These are phyloP conservation scores for Starmerella tilneyi DNA, from an alignment of 805 yeast genomes.

Conservation along the genomic window DNA sequence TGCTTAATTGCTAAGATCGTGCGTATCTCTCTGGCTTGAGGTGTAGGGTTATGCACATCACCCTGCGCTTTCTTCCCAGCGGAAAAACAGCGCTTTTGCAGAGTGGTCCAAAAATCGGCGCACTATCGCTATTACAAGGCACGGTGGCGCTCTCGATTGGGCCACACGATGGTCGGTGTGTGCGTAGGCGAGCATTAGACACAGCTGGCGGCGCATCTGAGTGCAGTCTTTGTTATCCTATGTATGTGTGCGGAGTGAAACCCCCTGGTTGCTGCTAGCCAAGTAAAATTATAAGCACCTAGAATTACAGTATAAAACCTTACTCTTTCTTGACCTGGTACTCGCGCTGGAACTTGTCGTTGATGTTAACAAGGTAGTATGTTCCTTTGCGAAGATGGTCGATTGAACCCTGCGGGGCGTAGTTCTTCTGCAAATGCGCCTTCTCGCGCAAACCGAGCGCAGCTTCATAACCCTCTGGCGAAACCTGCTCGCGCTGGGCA, in stretches of 20 bases:
- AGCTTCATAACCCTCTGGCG: slow-evolving; percentile 74
- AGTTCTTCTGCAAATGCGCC: slow-evolving; percentile 71
- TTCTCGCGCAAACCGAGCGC: slow-evolving; percentile 80
- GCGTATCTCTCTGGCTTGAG: neutral
- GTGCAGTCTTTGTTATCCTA: no score
- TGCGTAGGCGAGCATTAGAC: no score
- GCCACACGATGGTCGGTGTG: no score
- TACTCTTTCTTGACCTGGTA: slow-evolving; percentile 41
- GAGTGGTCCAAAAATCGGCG: no score
- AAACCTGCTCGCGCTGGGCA: slow-evolving; percentile 48
- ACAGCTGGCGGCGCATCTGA: no score
- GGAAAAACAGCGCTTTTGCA: no score
- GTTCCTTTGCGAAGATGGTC: slow-evolving; percentile 65
- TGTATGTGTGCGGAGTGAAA: no score
- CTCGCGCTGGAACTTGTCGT: slow-evolving; percentile 78
- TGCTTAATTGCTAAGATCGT: neutral
- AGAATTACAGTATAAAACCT: neutral
- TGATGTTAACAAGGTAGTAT: slow-evolving; percentile 72
- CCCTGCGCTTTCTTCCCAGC: neutral
- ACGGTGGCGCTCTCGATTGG: no score
- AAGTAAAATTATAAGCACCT: no score
- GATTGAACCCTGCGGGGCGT: slow-evolving; percentile 67
- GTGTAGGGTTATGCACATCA: neutral
- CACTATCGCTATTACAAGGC: no score
- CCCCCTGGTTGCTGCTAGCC: no score